Evolutionary conservation across 805 yeast genomes (phyloP).

Genomic region (Myxozyma vanderwaltii): DNA sequence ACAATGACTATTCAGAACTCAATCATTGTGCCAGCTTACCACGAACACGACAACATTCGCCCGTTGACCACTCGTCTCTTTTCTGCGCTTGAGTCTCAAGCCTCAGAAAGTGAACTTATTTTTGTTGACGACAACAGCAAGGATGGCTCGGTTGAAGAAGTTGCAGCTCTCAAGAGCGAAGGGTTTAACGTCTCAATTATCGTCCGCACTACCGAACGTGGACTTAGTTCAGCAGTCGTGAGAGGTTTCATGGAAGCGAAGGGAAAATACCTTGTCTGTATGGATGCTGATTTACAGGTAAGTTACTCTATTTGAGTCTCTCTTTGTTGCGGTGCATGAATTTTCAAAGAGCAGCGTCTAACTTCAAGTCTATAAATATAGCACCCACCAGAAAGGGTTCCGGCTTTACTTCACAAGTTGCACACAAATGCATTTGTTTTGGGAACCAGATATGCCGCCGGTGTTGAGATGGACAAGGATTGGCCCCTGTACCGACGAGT

Average conservation of each 20-base stretch:
- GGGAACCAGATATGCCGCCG: constrained; percentile 58
- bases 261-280: constrained; percentile 53
- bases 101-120: constrained; percentile 51
- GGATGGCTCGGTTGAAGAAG: constrained; percentile 58
- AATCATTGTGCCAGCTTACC: constrained; percentile 55
- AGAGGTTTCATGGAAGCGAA: constrained; percentile 52
- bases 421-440: constrained; percentile 50
- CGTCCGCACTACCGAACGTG: constrained; percentile 55
- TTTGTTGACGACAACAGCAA: constrained; percentile 56
- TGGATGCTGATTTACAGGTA: constrained; percentile 54
- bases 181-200: constrained; percentile 54
- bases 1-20: constrained; percentile 30
- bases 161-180: constrained; percentile 48
- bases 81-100: constrained; percentile 48
- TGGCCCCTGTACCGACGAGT: constrained; percentile 57
- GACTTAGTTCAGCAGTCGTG: constrained; percentile 54
- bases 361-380: constrained; percentile 39
- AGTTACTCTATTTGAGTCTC: not conserved
- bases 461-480: constrained; percentile 56
- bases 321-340: not conserved
- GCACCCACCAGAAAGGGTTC: constrained; percentile 57
- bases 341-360: too few species aligned
- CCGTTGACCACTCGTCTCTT: constrained; percentile 54
- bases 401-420: constrained; percentile 48
- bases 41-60: constrained; percentile 52